A percentile compares a stretch with the other conserved stretches of the same genome.
Evolutionary conservation across 2,329 filamentous ascomycete genomes (phyloP).

Genomic region (Ascochyta rabiei): DNA sequence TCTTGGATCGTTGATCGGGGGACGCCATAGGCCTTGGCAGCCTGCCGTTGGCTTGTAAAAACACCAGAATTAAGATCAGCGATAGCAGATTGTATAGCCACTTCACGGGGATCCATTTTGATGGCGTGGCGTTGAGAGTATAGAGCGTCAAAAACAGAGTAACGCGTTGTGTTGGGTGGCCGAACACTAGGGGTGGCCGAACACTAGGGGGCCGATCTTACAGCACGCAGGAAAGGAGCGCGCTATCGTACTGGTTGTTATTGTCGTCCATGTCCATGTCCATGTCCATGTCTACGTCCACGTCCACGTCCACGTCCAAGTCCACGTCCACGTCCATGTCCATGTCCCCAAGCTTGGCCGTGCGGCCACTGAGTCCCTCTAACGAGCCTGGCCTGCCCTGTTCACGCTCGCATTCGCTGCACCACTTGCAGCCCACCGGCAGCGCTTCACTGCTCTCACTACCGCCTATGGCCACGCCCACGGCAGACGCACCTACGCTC

Average conservation of each 20-base stretch:
- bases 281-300: conserved; percentile 1
- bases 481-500: conserved; percentile 22
- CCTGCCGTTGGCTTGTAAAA: no score
- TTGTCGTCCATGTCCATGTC: not conserved
- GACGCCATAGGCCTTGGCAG: no score
- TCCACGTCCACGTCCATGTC: not conserved
- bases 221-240: conserved; percentile 2
- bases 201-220: no score
- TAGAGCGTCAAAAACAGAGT: no score
- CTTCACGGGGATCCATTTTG: no score
- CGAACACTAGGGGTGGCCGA: no score
- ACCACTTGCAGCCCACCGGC: conserved; percentile 7
- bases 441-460: not conserved
- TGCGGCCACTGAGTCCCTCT: not conserved
- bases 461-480: not conserved
- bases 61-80: no score
- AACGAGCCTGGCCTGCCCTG: conserved; percentile 2
- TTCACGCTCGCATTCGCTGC: not conserved
- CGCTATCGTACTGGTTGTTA: not conserved
- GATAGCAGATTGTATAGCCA: no score
- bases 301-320: not conserved
- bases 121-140: no score
- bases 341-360: conserved; percentile 7
- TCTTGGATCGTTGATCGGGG: no score
- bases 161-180: no score